Percentiles rank a stretch among this genome's conserved stretches.
Evolutionary conservation across 2,329 filamentous ascomycete species (phyloP).

Genomic region (Pseudohalonectria lignicola): DNA sequence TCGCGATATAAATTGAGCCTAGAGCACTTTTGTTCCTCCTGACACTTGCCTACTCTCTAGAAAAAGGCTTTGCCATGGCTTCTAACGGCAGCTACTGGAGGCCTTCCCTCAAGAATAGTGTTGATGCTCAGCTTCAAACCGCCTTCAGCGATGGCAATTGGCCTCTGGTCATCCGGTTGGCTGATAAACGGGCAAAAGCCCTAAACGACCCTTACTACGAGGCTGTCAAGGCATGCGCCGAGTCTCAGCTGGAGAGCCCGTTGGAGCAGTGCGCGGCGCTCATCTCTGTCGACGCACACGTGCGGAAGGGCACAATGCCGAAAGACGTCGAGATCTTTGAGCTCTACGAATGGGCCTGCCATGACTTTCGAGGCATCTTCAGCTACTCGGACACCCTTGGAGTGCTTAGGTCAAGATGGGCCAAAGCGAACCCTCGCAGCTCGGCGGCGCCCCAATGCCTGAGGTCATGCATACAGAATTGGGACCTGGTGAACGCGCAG

Average conservation of each 20-base stretch:
- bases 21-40: too few species aligned
- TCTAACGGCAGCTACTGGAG: conserved; percentile 16
- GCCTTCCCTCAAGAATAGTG: conserved; percentile 33
- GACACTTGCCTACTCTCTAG: too few species aligned
- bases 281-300: conserved; percentile 30
- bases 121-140: conserved; percentile 42
- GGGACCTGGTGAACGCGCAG: conserved; percentile 46
- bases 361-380: conserved; percentile 13
- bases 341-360: conserved; percentile 43
- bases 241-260: conserved; percentile 39
- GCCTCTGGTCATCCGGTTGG: conserved; percentile 36
- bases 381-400: conserved; percentile 38
- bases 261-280: conserved; percentile 31
- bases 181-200: conserved; percentile 36
- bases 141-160: conserved; percentile 45
- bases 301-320: conserved; percentile 32
- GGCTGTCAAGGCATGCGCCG: conserved; percentile 37
- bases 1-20: too few species aligned
- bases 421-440: conserved; percentile 40
- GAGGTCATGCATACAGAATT: conserved; percentile 40
- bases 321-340: conserved; percentile 40
- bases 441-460: conserved; percentile 30
- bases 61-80: too few species aligned
- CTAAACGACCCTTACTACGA: conserved; percentile 46
- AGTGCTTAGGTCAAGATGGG: conserved; percentile 34